Evolutionary conservation across 768 basidiomycete genomes (phyloP), one percentile per base, ranked within the genome.

Genomic region (Chiua virens): DNA sequence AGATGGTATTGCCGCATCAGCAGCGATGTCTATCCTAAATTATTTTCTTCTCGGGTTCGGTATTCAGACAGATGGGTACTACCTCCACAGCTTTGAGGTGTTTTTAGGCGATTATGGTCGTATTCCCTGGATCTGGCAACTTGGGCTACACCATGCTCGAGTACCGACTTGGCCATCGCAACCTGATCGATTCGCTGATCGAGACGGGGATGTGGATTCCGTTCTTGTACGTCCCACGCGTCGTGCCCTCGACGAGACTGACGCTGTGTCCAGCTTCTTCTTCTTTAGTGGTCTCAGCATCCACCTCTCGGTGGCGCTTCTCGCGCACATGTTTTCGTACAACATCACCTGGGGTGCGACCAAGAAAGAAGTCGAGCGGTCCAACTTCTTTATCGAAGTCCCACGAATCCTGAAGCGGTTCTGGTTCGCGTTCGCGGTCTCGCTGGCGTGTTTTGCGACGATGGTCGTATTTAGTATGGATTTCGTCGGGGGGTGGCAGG

Each of bases 331-430:
- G 45, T 78, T 82, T 61, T 79, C 79, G 23, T 84, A 82, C 66
- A 78, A 85, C 66, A 78, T 80, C 57, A 71, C 68, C 7, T 85
- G 83, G 83, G 74, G 76, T 3, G 75, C 81, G 14, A 85, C 83
- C 7, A 78, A 81, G 61, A 94, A 92, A 78, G 88, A 90, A 67
- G 90, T 95, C 35, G 87, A 93, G 66, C 79, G 82, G 28, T 89
- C 87, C 21, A 95, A 94, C 65, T 93, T 96, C 75, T 93, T 89
- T 79, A 80, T 87, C 45, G 92, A 96, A 65, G 83, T 93, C 13
- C 93, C 93, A 2, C 81, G 82, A 50, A 92, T 95, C 64, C 73
- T 86, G 62, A 82, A 83, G 56, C 85, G 91, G 4, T 95, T 90
- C 73, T 84, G 87, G 77, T 60, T 81, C 42, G 79, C 81, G 38